These are phyloP conservation scores for Colletotrichum orbiculare DNA, from an alignment of 2,329 filamentous ascomycete species.

Conservation along the genomic window DNA sequence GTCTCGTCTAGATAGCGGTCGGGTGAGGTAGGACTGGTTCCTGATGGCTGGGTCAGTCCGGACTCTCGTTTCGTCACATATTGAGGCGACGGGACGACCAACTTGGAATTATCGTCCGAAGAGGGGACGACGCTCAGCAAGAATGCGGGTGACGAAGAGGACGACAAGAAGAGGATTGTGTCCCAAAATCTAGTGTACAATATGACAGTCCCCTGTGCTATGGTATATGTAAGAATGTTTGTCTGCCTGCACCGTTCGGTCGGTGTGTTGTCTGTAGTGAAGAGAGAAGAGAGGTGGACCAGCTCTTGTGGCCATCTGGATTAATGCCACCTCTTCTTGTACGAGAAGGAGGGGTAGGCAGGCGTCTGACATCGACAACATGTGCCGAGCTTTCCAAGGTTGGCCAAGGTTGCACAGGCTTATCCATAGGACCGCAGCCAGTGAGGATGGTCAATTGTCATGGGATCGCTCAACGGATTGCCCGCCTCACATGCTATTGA, in stretches of 20 bases:
- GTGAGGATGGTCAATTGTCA: conserved; percentile 17
- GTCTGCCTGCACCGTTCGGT: neutral
- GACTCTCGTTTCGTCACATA: conserved; percentile 11
- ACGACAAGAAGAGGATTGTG: neutral
- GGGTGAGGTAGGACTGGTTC: conserved; percentile 22
- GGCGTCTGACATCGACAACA: conserved; percentile 28
- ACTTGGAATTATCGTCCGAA: conserved; percentile 23
- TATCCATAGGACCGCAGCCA: conserved; percentile 12
- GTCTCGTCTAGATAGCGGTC: conserved; percentile 17
- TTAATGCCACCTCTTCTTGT: conserved; percentile 27
- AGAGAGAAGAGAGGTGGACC: neutral
- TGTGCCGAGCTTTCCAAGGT: conserved; percentile 33
- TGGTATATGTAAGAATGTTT: neutral
- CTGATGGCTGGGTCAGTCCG: conserved; percentile 18
- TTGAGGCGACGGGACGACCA: conserved; percentile 13
- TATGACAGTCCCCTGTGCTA: conserved; percentile 4
- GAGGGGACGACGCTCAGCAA: conserved; percentile 3
- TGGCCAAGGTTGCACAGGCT: conserved; percentile 31
- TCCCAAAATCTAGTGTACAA: neutral
- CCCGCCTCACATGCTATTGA: conserved; percentile 32
- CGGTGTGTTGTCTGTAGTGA: conserved; percentile 2
- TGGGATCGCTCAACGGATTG: conserved; percentile 22
- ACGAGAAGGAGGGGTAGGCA: conserved; percentile 29
- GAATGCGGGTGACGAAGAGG: neutral
- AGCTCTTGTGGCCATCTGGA: neutral